Percentiles rank a stretch among this genome's conserved stretches.
phyloP scores from a whole-genome alignment of 2,329 filamentous ascomycete species.

The Drechslerella dactyloides region DNA sequence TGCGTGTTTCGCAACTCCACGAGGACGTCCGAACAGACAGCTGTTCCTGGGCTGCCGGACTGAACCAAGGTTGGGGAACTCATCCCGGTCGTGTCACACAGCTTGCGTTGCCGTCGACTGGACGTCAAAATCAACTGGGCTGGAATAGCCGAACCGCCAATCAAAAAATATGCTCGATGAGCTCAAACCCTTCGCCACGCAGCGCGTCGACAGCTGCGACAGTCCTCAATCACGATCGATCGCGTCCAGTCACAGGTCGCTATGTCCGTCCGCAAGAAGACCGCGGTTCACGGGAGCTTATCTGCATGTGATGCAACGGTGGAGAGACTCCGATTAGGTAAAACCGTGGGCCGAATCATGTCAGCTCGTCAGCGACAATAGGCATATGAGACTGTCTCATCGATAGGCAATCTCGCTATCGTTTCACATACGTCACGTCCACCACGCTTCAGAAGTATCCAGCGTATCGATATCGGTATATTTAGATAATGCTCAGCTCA shows the following conservation, averaged over 20 bases:
- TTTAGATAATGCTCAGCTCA: constrained; percentile 1
- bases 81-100: constrained; percentile 21
- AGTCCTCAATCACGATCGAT: too few species aligned
- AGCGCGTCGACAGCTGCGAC: constrained; percentile 2
- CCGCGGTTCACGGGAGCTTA: too few species aligned
- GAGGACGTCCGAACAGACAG: too few species aligned
- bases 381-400: not conserved
- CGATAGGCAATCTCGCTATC: constrained; percentile 5
- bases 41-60: too few species aligned
- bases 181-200: too few species aligned
- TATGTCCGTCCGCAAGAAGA: too few species aligned
- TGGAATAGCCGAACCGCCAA: constrained; percentile 32
- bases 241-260: too few species aligned
- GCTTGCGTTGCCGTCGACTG: constrained; percentile 3
- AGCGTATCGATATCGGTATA: not conserved
- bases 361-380: constrained; percentile 1
- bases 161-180: constrained; percentile 7
- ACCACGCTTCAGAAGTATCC: not conserved
- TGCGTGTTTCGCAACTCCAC: too few species aligned
- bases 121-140: constrained; percentile 27
- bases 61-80: constrained; percentile 19
- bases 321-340: not conserved
- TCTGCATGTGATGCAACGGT: too few species aligned
- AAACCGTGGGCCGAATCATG: not conserved
- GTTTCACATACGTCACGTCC: constrained; percentile 7